A percentile compares a stretch with the other conserved stretches of the same genome.
Evolutionary conservation across 2,329 filamentous ascomycete species (phyloP).

Genomic region (Chlorencoelia australis): DNA sequence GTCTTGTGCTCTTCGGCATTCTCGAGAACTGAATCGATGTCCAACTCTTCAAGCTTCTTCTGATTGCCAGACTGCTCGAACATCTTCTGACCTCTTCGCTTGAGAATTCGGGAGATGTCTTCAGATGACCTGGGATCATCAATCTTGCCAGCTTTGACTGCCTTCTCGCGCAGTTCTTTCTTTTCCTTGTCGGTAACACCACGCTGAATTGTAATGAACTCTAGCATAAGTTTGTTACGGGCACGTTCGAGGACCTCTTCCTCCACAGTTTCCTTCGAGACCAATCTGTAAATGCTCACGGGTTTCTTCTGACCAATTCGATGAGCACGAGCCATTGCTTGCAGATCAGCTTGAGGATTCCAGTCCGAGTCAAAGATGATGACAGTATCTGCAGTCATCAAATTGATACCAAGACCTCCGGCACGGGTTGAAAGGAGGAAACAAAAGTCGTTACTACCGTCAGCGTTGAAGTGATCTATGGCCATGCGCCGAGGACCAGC

Average conservation of each 20-base stretch:
- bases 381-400: constrained; percentile 98
- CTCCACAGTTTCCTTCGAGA: constrained; percentile 96
- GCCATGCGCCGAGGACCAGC: constrained; percentile 80
- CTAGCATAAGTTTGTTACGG: constrained; percentile 92
- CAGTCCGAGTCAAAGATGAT: constrained; percentile 97
- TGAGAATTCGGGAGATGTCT: constrained; percentile 92
- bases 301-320: constrained; percentile 94
- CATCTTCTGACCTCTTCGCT: constrained; percentile 97
- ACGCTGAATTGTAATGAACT: constrained; percentile 94
- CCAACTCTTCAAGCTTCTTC: constrained; percentile 89
- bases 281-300: constrained; percentile 90
- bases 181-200: constrained; percentile 91
- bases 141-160: constrained; percentile 67
- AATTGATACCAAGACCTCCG: constrained; percentile 94
- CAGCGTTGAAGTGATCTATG: constrained; percentile 98
- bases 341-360: constrained; percentile 96
- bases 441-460: constrained; percentile 89
- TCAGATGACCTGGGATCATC: constrained; percentile 84
- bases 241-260: constrained; percentile 95
- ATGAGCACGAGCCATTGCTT: constrained; percentile 97
- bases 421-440: constrained; percentile 92
- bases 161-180: constrained; percentile 63
- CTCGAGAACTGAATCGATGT: constrained; percentile 93
- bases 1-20: constrained; percentile 97
- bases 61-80: constrained; percentile 97